Conservation (phyloP, 768 basidiomycete genomes). For the Phanerochaete carnosa region DNA sequence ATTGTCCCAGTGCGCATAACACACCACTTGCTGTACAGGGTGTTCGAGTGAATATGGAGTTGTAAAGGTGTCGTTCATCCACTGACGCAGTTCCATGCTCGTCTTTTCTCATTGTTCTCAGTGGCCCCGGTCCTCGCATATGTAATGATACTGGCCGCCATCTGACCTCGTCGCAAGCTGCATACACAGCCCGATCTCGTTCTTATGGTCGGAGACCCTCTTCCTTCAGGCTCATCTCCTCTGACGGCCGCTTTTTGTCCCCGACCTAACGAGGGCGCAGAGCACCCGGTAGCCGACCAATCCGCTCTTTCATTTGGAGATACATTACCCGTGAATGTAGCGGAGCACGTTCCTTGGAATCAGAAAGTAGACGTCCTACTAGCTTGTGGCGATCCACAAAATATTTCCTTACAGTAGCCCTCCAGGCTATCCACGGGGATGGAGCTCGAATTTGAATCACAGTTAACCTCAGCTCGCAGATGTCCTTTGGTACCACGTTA, state of each 20-base stretch:
- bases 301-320: conserved; percentile 58
- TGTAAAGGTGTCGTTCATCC: not conserved
- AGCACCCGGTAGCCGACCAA: conserved; percentile 40
- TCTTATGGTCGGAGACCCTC: not conserved
- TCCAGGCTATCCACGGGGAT: conserved; percentile 27
- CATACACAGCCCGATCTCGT: not conserved
- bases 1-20: not conserved
- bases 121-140: not conserved
- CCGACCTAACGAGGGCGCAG: conserved; percentile 34
- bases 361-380: conserved; percentile 43
- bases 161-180: not conserved
- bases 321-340: conserved; percentile 49
- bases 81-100: not conserved
- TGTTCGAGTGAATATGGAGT: not conserved
- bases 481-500: too few relatives aligned
- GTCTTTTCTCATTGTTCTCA: not conserved
- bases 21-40: not conserved
- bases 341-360: conserved; percentile 44
- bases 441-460: not conserved
- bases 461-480: too few relatives aligned
- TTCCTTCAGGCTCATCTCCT: not conserved
- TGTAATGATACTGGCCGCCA: not conserved
- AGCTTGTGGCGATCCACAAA: conserved; percentile 56
- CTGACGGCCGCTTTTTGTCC: not conserved
- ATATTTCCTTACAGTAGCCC: conserved; percentile 50